phyloP scores from a whole-genome alignment of 805 yeast species.

The Huiozyma naganishii region DNA sequence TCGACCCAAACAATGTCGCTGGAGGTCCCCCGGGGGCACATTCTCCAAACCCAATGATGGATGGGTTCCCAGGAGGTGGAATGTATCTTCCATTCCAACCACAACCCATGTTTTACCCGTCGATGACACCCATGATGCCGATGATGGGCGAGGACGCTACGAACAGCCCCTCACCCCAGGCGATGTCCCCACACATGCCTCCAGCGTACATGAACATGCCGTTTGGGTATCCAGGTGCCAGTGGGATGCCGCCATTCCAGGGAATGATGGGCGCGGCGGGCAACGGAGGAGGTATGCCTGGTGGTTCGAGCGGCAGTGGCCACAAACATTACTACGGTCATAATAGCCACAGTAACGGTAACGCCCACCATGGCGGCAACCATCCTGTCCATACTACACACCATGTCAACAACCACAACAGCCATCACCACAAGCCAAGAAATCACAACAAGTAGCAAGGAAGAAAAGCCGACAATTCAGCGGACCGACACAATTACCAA shows the following conservation, averaged over 20 bases:
- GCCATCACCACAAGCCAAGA: slow-evolving; percentile 4
- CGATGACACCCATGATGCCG: slow-evolving; percentile 25
- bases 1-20: slow-evolving; percentile 3
- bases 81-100: slow-evolving; percentile 29
- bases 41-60: slow-evolving; percentile 20
- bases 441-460: too few relatives aligned
- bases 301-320: slow-evolving; percentile 6
- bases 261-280: slow-evolving; percentile 11
- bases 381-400: slow-evolving; percentile 4
- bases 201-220: slow-evolving; percentile 18
- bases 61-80: slow-evolving; percentile 16
- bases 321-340: slow-evolving; percentile 13
- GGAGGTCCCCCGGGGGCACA: slow-evolving; percentile 5
- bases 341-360: slow-evolving; percentile 8
- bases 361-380: neutral
- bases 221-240: slow-evolving; percentile 17
- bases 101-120: slow-evolving; percentile 26
- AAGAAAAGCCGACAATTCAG: too few relatives aligned
- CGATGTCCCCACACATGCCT: slow-evolving; percentile 19
- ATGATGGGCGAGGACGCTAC: slow-evolving; percentile 12
- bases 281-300: neutral
- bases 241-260: slow-evolving; percentile 17
- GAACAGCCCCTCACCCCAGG: slow-evolving; percentile 16
- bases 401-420: slow-evolving; percentile 5
- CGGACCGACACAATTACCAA: too few relatives aligned